Percentiles rank a stretch among this genome's conserved stretches.
Conservation (phyloP, 208 protist genomes). For the Naegleria gruberi region DNA sequence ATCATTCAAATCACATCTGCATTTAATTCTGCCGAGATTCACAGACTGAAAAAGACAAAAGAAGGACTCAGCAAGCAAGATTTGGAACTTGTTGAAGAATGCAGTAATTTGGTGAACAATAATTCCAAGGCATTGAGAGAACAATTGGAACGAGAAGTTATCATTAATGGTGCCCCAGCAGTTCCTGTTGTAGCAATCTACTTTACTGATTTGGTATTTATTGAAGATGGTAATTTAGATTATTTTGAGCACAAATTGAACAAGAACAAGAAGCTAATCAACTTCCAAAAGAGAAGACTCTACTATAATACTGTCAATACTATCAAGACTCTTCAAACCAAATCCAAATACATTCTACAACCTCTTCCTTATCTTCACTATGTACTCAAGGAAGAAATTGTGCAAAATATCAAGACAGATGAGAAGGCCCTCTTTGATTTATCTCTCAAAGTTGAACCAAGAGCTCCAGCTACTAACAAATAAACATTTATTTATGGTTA, state of each 20-base stretch:
- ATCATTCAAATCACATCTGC: conserved; percentile 32
- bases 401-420: not conserved
- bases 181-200: conserved; percentile 34
- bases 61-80: not conserved
- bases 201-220: conserved; percentile 35
- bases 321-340: not conserved
- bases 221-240: conserved; percentile 28
- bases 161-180: conserved; percentile 17
- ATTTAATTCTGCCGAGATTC: conserved; percentile 22
- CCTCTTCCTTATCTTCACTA: not conserved
- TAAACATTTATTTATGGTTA: too few species aligned
- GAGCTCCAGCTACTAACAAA: not conserved
- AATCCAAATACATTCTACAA: not conserved
- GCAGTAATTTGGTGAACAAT: not conserved
- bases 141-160: conserved; percentile 25
- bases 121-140: conserved; percentile 30
- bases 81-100: conserved; percentile 2
- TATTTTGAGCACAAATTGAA: not conserved
- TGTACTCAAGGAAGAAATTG: not conserved
- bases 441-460: not conserved
- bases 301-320: not conserved
- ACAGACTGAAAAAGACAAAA: conserved; percentile 31
- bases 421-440: not conserved
- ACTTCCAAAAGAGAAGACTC: conserved; percentile 35
- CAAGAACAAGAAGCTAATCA: conserved; percentile 34